These are phyloP conservation scores for Agaricus bisporus DNA, from an alignment of 768 basidiomycete species.

Conservation along the genomic window DNA sequence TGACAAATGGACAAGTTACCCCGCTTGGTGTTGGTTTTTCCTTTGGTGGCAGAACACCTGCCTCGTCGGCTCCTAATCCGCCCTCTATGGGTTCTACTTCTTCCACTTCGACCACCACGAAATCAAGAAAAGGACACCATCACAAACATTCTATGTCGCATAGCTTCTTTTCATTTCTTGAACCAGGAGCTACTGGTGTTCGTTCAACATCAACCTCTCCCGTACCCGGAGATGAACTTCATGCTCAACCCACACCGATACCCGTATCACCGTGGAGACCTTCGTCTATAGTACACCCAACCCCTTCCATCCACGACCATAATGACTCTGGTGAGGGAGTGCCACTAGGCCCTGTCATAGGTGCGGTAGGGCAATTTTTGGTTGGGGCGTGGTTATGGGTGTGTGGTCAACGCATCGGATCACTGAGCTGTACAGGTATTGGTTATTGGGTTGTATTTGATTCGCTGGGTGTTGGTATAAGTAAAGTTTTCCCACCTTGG, in stretches of 20 bases:
- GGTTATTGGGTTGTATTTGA: conserved; percentile 98
- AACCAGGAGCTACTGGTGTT: conserved; percentile 43
- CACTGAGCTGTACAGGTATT: conserved; percentile 80
- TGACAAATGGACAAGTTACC: conserved; percentile 20
- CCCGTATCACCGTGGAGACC: conserved; percentile 69
- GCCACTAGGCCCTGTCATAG: conserved; percentile 18
- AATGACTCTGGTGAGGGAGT: conserved; percentile 11
- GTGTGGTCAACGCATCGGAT: conserved; percentile 81
- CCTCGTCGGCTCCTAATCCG: conserved; percentile 21
- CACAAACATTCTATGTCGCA: conserved; percentile 94
- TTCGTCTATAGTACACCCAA: conserved; percentile 15
- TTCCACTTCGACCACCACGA: conserved; percentile 20
- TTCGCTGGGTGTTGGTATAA: conserved; percentile 68
- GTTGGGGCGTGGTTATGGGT: conserved; percentile 83
- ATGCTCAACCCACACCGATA: conserved; percentile 52
- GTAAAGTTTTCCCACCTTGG: conserved; percentile 38
- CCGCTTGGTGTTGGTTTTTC: conserved; percentile 53
- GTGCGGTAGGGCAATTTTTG: conserved; percentile 43
- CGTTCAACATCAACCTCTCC: background rate
- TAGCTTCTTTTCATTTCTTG: conserved; percentile 93
- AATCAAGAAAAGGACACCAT: conserved; percentile 68
- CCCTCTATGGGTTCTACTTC: conserved; percentile 19
- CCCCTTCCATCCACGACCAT: conserved; percentile 31
- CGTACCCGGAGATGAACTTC: conserved; percentile 30
- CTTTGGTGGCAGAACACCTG: conserved; percentile 52